A percentile compares a stretch with the other conserved stretches of the same genome.
phyloP scores from a whole-genome alignment of 352 stramenopile genomes.

The Phytophthora quininea region DNA sequence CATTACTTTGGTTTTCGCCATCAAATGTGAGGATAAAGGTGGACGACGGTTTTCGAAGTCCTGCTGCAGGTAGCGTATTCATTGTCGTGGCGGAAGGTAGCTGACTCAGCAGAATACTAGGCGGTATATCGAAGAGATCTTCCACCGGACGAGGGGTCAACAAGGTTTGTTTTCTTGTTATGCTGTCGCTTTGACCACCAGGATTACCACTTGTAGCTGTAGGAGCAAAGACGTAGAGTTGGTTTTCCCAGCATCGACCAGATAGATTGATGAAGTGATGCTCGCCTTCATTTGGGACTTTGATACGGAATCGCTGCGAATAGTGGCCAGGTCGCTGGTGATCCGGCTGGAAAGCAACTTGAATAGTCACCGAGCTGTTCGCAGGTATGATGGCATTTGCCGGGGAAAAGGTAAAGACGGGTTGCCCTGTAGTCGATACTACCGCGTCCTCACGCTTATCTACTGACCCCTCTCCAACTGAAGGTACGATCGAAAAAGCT shows the following conservation, averaged over 20 bases:
- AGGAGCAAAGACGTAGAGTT: slow-evolving; percentile 70
- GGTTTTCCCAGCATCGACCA: slow-evolving; percentile 81
- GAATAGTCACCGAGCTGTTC: slow-evolving; percentile 55
- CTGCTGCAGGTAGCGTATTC: slow-evolving; percentile 30
- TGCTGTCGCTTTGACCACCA: not conserved
- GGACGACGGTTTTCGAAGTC: slow-evolving; percentile 50
- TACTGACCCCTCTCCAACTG: slow-evolving; percentile 5
- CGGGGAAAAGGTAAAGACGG: slow-evolving; percentile 72
- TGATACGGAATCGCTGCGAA: slow-evolving; percentile 53
- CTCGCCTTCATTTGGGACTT: slow-evolving; percentile 80
- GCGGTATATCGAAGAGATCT: slow-evolving; percentile 74
- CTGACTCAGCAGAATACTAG: slow-evolving; percentile 42
- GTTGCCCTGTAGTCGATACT: slow-evolving; percentile 33
- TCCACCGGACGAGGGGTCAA: slow-evolving; percentile 41
- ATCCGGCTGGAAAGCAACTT: slow-evolving; percentile 69
- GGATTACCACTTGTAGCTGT: not conserved
- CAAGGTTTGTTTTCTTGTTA: slow-evolving; percentile 16
- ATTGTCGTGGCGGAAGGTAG: slow-evolving; percentile 16
- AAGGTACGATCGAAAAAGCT: slow-evolving; percentile 46
- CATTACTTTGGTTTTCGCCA: slow-evolving; percentile 7
- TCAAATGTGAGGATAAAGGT: slow-evolving; percentile 58
- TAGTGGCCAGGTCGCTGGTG: slow-evolving; percentile 69
- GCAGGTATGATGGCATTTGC: slow-evolving; percentile 64
- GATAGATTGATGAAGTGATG: slow-evolving; percentile 56
- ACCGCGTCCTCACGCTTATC: not conserved